These are phyloP conservation scores for Candida succiphila DNA, from an alignment of 805 yeast genomes.

Conservation along the genomic window DNA sequence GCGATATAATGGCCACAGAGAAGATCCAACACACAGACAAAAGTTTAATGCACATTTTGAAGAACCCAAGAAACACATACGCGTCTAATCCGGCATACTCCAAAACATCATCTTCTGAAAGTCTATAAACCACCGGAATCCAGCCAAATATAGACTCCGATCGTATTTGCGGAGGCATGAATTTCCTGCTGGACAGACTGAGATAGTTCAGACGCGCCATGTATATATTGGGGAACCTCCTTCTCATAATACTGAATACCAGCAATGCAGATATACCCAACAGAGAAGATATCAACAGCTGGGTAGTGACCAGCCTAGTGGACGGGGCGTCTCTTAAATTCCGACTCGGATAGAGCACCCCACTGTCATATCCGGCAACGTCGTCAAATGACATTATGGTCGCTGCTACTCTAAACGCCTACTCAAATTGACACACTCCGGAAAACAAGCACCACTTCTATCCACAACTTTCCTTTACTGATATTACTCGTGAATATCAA, in stretches of 20 bases:
- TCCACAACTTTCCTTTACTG: too few species aligned
- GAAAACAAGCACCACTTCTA: too few species aligned
- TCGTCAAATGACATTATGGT: too few species aligned
- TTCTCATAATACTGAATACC: slow-evolving; percentile 60
- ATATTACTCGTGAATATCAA: too few species aligned
- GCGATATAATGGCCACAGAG: slow-evolving; percentile 71
- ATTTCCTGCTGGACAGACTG: slow-evolving; percentile 29
- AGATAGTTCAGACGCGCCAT: slow-evolving; percentile 63
- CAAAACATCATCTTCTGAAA: slow-evolving; percentile 67
- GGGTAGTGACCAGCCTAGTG: slow-evolving; percentile 64
- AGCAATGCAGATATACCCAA: slow-evolving; percentile 64
- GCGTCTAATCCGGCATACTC: slow-evolving; percentile 94
- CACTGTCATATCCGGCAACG: too few species aligned
- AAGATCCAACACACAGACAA: slow-evolving; percentile 55
- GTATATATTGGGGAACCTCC: slow-evolving; percentile 70
- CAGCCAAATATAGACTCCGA: slow-evolving; percentile 62
- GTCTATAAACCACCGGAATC: slow-evolving; percentile 56
- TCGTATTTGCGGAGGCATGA: slow-evolving; percentile 50
- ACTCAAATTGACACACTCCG: too few species aligned
- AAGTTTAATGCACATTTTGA: slow-evolving; percentile 75
- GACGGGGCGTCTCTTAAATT: slow-evolving; percentile 21
- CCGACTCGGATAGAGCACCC: too few species aligned
- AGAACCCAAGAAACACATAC: slow-evolving; percentile 81
- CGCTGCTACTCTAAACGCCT: too few species aligned
- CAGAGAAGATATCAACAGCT: slow-evolving; percentile 55